phyloP scores from a whole-genome alignment of 441 rosid genomes.

The Jatropha multifida region DNA sequence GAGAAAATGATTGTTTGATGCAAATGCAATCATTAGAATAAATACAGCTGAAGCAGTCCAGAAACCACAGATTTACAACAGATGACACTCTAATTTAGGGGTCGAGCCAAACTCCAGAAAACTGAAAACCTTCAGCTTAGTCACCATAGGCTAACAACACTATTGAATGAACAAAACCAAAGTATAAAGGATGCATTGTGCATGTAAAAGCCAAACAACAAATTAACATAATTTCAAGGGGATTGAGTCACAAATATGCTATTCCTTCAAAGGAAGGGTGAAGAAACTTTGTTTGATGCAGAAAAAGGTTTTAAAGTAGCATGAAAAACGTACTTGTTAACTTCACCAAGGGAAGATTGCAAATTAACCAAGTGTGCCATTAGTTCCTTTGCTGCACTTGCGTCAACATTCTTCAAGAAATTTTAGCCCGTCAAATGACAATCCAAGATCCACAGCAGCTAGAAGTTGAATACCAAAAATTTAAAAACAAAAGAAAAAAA shows the following conservation, averaged over 20 bases:
- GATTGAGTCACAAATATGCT: background rate
- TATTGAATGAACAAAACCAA: background rate
- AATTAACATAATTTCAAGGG: background rate
- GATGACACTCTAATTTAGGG: background rate
- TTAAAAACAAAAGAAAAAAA: background rate
- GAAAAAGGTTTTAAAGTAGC: constrained; percentile 6
- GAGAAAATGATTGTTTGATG: background rate
- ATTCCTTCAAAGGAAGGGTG: background rate
- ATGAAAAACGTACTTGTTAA: constrained; percentile 56
- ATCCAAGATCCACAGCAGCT: constrained; percentile 13
- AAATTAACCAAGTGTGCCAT: constrained; percentile 82
- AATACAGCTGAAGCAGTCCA: background rate
- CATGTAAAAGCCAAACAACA: background rate
- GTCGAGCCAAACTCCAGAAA: background rate
- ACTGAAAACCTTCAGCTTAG: background rate
- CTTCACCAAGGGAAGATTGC: constrained; percentile 76
- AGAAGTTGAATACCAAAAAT: background rate
- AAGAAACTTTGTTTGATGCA: constrained; percentile 5
- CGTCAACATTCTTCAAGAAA: constrained; percentile 80
- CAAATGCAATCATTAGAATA: background rate
- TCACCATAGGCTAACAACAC: background rate
- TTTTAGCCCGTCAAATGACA: constrained; percentile 26
- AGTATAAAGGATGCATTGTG: background rate
- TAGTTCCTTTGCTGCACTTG: constrained; percentile 83
- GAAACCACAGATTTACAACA: background rate